phyloP scores from a whole-genome alignment of 2,329 filamentous ascomycete species.

The Ambrosiella xylebori region DNA sequence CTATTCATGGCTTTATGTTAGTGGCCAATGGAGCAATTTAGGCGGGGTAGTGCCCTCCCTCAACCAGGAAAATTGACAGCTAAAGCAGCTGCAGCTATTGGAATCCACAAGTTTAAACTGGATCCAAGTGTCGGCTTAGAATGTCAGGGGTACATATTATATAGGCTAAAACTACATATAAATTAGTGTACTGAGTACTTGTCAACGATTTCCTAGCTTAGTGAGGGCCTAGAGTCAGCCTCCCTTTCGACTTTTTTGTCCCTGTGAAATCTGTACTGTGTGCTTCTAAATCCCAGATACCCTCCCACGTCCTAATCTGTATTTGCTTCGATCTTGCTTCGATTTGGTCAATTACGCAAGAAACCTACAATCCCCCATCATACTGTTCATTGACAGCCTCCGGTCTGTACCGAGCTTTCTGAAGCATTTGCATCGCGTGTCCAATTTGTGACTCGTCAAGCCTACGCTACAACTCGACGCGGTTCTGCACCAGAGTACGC shows the following conservation, averaged over 20 bases:
- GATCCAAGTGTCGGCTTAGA: neutral
- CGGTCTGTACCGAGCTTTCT: slow-evolving; percentile 18
- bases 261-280: slow-evolving; percentile 12
- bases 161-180: neutral
- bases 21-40: neutral
- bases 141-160: neutral
- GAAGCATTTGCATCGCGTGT: slow-evolving; percentile 13
- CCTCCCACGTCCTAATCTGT: slow-evolving; percentile 10
- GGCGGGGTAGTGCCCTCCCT: neutral
- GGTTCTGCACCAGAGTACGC: slow-evolving; percentile 5
- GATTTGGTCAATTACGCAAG: slow-evolving; percentile 17
- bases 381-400: slow-evolving; percentile 14
- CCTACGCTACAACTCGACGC: slow-evolving; percentile 6
- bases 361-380: slow-evolving; percentile 18
- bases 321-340: slow-evolving; percentile 10
- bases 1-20: neutral
- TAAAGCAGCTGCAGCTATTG: neutral
- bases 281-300: slow-evolving; percentile 10
- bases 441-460: slow-evolving; percentile 5
- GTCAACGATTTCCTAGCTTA: slow-evolving; percentile 14
- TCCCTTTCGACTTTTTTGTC: slow-evolving; percentile 15
- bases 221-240: slow-evolving; percentile 19
- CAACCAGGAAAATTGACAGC: neutral
- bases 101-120: neutral
- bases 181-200: slow-evolving; percentile 5